Evolutionary conservation across 768 basidiomycete species (phyloP).

Genomic region (Amanita subjunquillea): DNA sequence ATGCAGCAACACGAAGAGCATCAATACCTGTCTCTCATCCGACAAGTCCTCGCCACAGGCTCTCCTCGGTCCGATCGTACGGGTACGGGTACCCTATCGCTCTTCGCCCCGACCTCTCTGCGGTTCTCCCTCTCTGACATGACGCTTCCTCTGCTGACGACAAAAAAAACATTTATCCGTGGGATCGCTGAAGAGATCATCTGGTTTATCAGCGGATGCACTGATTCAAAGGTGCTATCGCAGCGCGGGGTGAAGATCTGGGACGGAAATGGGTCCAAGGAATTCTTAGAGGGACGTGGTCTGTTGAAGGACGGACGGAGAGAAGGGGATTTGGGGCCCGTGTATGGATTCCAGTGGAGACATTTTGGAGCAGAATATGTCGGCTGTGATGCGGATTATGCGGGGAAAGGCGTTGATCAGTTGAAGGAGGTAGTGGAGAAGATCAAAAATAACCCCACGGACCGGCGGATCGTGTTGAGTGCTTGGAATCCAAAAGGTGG

Average conservation of each 20-base stretch:
- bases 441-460: slow-evolving; percentile 88
- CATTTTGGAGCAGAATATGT: slow-evolving; percentile 84
- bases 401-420: slow-evolving; percentile 87
- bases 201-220: slow-evolving; percentile 86
- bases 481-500: slow-evolving; percentile 98
- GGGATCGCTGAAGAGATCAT: slow-evolving; percentile 91
- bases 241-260: slow-evolving; percentile 89
- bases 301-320: slow-evolving; percentile 54
- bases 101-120: slow-evolving; percentile 86
- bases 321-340: slow-evolving; percentile 91
- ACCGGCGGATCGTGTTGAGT: slow-evolving; percentile 87
- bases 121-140: slow-evolving; percentile 77
- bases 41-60: slow-evolving; percentile 64
- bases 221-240: slow-evolving; percentile 68
- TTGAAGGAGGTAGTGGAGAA: slow-evolving; percentile 80
- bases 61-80: slow-evolving; percentile 84
- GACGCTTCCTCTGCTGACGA: slow-evolving; percentile 84
- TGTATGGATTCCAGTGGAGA: slow-evolving; percentile 97
- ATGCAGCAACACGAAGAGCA: slow-evolving; percentile 61
- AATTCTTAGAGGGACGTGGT: slow-evolving; percentile 78
- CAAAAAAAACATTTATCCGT: slow-evolving; percentile 87
- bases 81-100: slow-evolving; percentile 84
- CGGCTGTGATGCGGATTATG: slow-evolving; percentile 67
- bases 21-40: slow-evolving; percentile 83
- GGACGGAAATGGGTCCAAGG: slow-evolving; percentile 91